These are phyloP conservation scores for Pseudozyma hubeiensis DNA, from an alignment of 1,284 basidiomycete species.

Conservation along the genomic window DNA sequence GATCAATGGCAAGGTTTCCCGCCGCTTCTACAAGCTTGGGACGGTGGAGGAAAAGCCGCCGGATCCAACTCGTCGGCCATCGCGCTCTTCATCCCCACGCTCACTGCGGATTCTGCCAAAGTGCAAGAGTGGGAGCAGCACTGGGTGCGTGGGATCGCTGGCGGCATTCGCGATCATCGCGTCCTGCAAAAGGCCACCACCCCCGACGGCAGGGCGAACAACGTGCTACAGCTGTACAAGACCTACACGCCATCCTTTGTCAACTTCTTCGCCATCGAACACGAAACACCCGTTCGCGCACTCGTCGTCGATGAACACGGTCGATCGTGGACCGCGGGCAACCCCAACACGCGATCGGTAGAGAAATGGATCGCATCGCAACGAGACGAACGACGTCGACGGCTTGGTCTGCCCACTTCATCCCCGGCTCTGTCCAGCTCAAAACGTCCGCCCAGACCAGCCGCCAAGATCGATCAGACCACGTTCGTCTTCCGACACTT, in stretches of 20 bases:
- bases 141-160: constrained; percentile 48
- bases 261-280: constrained; percentile 35
- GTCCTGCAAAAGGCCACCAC: constrained; percentile 4
- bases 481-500: constrained; percentile 46
- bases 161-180: constrained; percentile 34
- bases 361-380: constrained; percentile 38
- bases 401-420: constrained; percentile 14
- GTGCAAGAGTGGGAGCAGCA: constrained; percentile 57
- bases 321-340: constrained; percentile 48
- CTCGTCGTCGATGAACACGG: constrained; percentile 46
- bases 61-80: constrained; percentile 48
- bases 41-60: constrained; percentile 36
- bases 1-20: constrained; percentile 43
- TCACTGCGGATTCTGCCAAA: constrained; percentile 14
- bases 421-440: constrained; percentile 15
- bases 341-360: constrained; percentile 28
- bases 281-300: constrained; percentile 30
- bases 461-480: constrained; percentile 46
- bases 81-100: constrained; percentile 25
- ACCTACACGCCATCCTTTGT: constrained; percentile 56
- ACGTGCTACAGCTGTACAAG: constrained; percentile 24
- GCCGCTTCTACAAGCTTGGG: constrained; percentile 44
- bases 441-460: constrained; percentile 29
- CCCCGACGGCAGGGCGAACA: constrained; percentile 15
- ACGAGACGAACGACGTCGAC: constrained; percentile 28